Evolutionary conservation across 352 stramenopile genomes (phyloP), one percentile per base, ranked within the genome.

Genomic region (Elongisporangium senticosum): DNA sequence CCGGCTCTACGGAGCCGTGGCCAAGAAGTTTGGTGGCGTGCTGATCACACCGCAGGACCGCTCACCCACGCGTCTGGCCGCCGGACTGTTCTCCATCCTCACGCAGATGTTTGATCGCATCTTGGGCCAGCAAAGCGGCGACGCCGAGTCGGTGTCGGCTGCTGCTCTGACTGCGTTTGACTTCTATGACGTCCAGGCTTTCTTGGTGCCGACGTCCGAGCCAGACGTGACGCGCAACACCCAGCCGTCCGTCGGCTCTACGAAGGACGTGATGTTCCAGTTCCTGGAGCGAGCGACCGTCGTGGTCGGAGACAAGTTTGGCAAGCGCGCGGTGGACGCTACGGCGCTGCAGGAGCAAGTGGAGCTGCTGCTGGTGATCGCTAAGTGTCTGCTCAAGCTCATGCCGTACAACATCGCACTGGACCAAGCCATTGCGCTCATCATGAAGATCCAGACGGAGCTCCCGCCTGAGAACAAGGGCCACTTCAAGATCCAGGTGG

Each of bases 261-360:
- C 70, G 0, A 59, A 71, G 14, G 69, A 84, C 39, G 64, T 81
- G 33, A 71, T 87, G 17, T 89, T 84, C 49, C 59, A 69, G 47
- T 77, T 87, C 52, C 59, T 89, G 7, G 72, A 89, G 37, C 73
- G 79, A 48, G 68, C 75, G 23, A 87, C 79, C 0, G 66, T 86
- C 55, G 76, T 87, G 53, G 65, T 81, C 20, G 77, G 77, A 6
- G 69, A 74, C 49, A 62, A 69, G 28, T 87, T 90, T 33, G 67
- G 66, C 19, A 89, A 87, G 67, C 75, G 77, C 3, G 75, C 75
- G 15, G 77, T 87, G 54, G 69, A 67, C 21, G 75, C 79, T 1
- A 70, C 64, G 4, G 60, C 73, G 0, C 49, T 86, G 33, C 63
- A 62, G 17, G 75, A 89, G 39, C 79, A 89, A 51, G 71, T 89